Evolutionary conservation across 768 basidiomycete genomes (phyloP).

Genomic region (Boletus subparvulus): DNA sequence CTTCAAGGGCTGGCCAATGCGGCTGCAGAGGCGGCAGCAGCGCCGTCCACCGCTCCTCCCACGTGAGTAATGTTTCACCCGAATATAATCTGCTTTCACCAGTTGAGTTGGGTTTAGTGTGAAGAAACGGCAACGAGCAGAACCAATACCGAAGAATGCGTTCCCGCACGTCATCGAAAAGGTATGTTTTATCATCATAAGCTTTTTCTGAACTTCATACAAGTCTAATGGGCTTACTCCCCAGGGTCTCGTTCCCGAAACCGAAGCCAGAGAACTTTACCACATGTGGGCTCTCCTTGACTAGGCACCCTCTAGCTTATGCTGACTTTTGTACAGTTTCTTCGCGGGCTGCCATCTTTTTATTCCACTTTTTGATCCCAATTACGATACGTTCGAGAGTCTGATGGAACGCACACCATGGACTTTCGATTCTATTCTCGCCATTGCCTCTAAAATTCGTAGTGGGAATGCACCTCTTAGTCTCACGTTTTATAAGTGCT

Average conservation of each 20-base stretch:
- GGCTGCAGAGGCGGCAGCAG: constrained; percentile 89
- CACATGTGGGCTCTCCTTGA: constrained; percentile 63
- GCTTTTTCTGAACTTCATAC: background rate
- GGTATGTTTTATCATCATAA: constrained; percentile 35
- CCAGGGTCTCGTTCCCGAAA: constrained; percentile 81
- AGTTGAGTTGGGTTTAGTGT: constrained; percentile 34
- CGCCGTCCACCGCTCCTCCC: constrained; percentile 61
- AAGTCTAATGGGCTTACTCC: background rate
- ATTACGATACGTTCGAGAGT: constrained; percentile 91
- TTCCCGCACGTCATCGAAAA: constrained; percentile 91
- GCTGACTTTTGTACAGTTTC: constrained; percentile 55
- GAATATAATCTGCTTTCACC: background rate
- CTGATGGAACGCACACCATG: constrained; percentile 91
- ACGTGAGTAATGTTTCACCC: constrained; percentile 39
- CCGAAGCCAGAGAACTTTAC: constrained; percentile 87
- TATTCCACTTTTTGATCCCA: constrained; percentile 91
- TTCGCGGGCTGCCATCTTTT: constrained; percentile 96
- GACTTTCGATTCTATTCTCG: constrained; percentile 92
- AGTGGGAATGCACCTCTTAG: constrained; percentile 85
- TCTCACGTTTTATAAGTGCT: constrained; percentile 83
- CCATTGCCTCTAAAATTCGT: constrained; percentile 89
- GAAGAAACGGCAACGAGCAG: constrained; percentile 82
- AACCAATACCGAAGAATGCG: constrained; percentile 80
- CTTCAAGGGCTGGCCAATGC: constrained; percentile 93
- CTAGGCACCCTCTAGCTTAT: background rate